Evolutionary conservation across 768 basidiomycete species (phyloP), one percentile per base, ranked within the genome.

Genomic region (Trametes maxima): DNA sequence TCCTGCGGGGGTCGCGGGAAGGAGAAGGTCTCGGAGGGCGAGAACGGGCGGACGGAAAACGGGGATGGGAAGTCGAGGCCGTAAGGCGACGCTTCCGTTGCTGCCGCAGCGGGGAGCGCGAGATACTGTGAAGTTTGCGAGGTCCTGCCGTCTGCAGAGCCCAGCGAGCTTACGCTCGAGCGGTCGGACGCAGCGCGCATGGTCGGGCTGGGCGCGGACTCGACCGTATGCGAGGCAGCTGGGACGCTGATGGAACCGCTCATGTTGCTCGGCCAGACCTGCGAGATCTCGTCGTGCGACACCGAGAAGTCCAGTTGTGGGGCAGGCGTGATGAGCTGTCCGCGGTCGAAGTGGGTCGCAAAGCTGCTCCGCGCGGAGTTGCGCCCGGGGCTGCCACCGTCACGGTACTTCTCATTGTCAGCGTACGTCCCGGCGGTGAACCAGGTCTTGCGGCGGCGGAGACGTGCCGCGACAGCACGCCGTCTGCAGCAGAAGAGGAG

Each of bases 41-140:
- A 83, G 75, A 87, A 88, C 2, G 85, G 86, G 42, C 84, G 83
- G 19, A 86, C 85, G 40, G 79, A 84, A 78, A 88, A 84, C 22
- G 85, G 83, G 0, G 84, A 80, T 4, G 69, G 60, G n/a, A 60
- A 49, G 52, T 74, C 75, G n/a, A 69, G 67, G 36, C 68, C 70
- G 19, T 51, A 54, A 55, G 56, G 59, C 64, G 66, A 37, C 50
- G 39, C 48, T 25, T 46, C 36, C 19, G 65, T 39, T 28, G 62
- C 52, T 33, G 54, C 53, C 6, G 57, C 35, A 53, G 13, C 60
- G 11, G 65, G 62, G 1, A 54, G 53, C 33, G 61, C 44, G 48
- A 66, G 57, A 42, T 60, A 62, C 37, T 57, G 60, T 19, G 64
- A 57, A 10, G 43, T 35, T 49, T 64, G 64, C 14, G 62, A 64